Conservation (phyloP, 805 yeast genomes). For the Alloascoidea hylecoeti region DNA sequence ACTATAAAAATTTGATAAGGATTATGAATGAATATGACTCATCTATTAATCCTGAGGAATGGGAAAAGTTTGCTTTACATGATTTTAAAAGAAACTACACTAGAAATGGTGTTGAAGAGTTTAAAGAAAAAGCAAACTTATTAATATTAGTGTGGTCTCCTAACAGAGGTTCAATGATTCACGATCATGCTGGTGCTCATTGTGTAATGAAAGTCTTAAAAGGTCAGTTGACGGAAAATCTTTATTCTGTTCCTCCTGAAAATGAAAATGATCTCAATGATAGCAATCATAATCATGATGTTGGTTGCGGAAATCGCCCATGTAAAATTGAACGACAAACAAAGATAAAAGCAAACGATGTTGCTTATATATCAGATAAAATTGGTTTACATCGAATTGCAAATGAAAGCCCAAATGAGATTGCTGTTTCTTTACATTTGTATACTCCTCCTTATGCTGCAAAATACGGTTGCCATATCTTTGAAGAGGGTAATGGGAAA, state of each 20-base stretch:
- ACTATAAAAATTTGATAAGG: slow-evolving; percentile 28
- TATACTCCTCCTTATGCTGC: slow-evolving; percentile 71
- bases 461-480: slow-evolving; percentile 29
- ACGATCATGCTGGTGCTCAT: slow-evolving; percentile 67
- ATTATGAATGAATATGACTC: slow-evolving; percentile 30
- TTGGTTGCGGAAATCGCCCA: slow-evolving; percentile 7
- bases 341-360: slow-evolving; percentile 23
- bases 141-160: slow-evolving; percentile 63
- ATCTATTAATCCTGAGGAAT: slow-evolving; percentile 30
- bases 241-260: slow-evolving; percentile 33
- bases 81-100: slow-evolving; percentile 39
- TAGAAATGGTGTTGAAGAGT: slow-evolving; percentile 56
- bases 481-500: slow-evolving; percentile 32
- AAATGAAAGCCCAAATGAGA: slow-evolving; percentile 26
- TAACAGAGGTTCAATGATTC: slow-evolving; percentile 46
- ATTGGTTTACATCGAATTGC: slow-evolving; percentile 54
- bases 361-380: slow-evolving; percentile 50
- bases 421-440: slow-evolving; percentile 52
- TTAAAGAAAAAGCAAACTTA: slow-evolving; percentile 58
- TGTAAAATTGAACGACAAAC: slow-evolving; percentile 15
- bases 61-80: slow-evolving; percentile 42
- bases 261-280: slow-evolving; percentile 11
- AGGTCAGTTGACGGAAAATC: slow-evolving; percentile 42
- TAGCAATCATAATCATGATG: slow-evolving; percentile 13
- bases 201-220: slow-evolving; percentile 58